A percentile compares a stretch with the other conserved stretches of the same genome.
Conservation (phyloP, 2,329 filamentous ascomycete genomes). For the Stachybotrys chlorohalonatus region DNA sequence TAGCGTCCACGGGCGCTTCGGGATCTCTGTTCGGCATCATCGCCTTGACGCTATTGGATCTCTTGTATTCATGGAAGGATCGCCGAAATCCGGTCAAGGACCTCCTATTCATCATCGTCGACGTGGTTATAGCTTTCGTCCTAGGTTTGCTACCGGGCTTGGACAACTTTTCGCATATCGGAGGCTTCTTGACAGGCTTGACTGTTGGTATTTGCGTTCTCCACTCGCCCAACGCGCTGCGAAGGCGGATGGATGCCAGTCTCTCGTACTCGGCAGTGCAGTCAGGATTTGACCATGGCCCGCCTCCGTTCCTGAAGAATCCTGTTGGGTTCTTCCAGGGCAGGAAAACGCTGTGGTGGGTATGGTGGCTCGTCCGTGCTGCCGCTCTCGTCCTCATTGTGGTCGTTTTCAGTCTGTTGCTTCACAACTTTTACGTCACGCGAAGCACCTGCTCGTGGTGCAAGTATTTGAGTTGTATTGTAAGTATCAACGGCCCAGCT, state of each 20-base stretch:
- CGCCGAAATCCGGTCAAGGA: slow-evolving; percentile 71
- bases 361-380: slow-evolving; percentile 83
- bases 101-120: slow-evolving; percentile 76
- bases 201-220: slow-evolving; percentile 79
- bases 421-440: slow-evolving; percentile 86
- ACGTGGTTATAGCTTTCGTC: slow-evolving; percentile 83
- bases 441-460: slow-evolving; percentile 79
- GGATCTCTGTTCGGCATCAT: slow-evolving; percentile 88
- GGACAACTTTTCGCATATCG: slow-evolving; percentile 97
- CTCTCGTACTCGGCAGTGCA: slow-evolving; percentile 64
- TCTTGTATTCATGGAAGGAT: slow-evolving; percentile 86
- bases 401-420: slow-evolving; percentile 74
- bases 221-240: slow-evolving; percentile 75
- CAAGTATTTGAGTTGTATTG: slow-evolving; percentile 88
- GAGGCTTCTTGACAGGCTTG: slow-evolving; percentile 88
- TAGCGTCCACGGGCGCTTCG: slow-evolving; percentile 81
- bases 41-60: slow-evolving; percentile 76
- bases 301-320: slow-evolving; percentile 48
- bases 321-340: slow-evolving; percentile 81
- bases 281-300: slow-evolving; percentile 35
- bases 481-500: slow-evolving; percentile 41
- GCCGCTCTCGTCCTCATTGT: slow-evolving; percentile 72
- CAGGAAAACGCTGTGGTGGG: slow-evolving; percentile 92
- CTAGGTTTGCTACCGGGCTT: slow-evolving; percentile 84
- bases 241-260: slow-evolving; percentile 62